Evolutionary conservation across 371 early-diverging fungal species (phyloP), one percentile per base, ranked within the genome.

Genomic region (Mortierella sp.): DNA sequence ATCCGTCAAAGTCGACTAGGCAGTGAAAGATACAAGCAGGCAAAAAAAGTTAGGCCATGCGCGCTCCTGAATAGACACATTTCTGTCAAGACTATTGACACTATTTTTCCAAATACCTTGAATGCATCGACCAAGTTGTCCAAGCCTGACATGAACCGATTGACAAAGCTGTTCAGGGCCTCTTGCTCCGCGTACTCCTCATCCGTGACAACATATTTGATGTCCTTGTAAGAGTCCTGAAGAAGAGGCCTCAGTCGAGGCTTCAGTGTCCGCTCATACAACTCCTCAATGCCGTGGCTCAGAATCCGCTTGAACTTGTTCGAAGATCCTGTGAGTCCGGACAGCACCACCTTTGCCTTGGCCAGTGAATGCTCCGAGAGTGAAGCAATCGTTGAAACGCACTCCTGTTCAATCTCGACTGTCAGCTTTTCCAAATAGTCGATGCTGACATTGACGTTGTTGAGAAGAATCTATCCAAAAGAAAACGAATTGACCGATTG

Each of bases 111-210:
- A 5, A 78, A 73, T 69, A 90, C 92, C 88, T 93, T 88, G 79
- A 92, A 93, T n/a, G 90, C 88, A 28, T 87, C 88, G 43, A 93
- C 86, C 54, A 97, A 48, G 50, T 78, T 89, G 54, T 91, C 89
- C 59, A 98, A 91, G 37, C 94, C 93, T 11, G 90, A 76, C 31
- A 91, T 82, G 78, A 97, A 96, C 51, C 97, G 91, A 73, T 95
- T 94, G 14, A 95, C 91, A 88, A 97, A 96, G 53, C 90, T 80
- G 70, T 96, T 95, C 74, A 94, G 93, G 16, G 93, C 89, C 69
- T 96, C 96, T 54, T 94, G 92, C 78, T 96, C 96, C 54, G 93
- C 92, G 84, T 97, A 98, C 86, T 98, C 98, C 44, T 97, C 97
- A 75, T 97, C 97, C 26, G 94, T 92, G 43, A 98, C 88, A 2